Conservation (phyloP, 1,284 basidiomycete species). For the Salmacisia buchloeana region DNA sequence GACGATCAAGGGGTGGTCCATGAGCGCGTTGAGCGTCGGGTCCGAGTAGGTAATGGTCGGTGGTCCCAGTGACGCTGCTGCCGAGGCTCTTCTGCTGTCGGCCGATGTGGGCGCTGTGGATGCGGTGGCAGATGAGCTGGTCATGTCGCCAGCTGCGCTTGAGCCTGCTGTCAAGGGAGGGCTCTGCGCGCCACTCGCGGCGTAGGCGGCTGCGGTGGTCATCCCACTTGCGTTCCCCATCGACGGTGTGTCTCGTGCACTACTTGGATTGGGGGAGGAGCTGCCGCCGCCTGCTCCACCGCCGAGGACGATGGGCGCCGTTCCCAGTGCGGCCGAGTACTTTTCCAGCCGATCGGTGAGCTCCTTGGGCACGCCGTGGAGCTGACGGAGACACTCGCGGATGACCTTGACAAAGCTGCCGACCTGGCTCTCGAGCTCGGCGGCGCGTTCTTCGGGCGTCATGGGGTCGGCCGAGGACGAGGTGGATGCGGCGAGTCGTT, state of each 20-base stretch:
- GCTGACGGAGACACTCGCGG: slow-evolving; percentile 63
- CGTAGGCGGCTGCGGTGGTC: not conserved
- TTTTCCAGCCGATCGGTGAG: slow-evolving; percentile 71
- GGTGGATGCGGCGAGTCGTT: slow-evolving; percentile 57
- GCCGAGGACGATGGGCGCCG: slow-evolving; percentile 52
- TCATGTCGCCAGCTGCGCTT: not conserved
- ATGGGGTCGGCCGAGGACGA: slow-evolving; percentile 53
- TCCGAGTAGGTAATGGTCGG: slow-evolving; percentile 17
- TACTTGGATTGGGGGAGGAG: not conserved
- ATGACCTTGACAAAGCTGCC: slow-evolving; percentile 79
- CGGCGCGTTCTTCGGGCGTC: slow-evolving; percentile 76
- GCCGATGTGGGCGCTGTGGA: slow-evolving; percentile 17
- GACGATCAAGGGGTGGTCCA: slow-evolving; percentile 45
- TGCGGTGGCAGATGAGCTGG: slow-evolving; percentile 9
- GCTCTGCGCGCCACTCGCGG: not conserved
- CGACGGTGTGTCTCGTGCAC: not conserved
- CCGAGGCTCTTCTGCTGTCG: slow-evolving; percentile 11
- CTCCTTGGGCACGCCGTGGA: slow-evolving; percentile 61
- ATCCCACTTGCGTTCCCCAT: not conserved
- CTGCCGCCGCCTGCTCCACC: slow-evolving; percentile 8
- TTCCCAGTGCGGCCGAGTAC: slow-evolving; percentile 68
- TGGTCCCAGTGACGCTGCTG: slow-evolving; percentile 21
- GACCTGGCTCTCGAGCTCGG: slow-evolving; percentile 84
- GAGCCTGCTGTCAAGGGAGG: not conserved
- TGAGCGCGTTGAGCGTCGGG: slow-evolving; percentile 15